phyloP scores from a whole-genome alignment of 768 basidiomycete species.

The Rhodotorula babjevae region DNA sequence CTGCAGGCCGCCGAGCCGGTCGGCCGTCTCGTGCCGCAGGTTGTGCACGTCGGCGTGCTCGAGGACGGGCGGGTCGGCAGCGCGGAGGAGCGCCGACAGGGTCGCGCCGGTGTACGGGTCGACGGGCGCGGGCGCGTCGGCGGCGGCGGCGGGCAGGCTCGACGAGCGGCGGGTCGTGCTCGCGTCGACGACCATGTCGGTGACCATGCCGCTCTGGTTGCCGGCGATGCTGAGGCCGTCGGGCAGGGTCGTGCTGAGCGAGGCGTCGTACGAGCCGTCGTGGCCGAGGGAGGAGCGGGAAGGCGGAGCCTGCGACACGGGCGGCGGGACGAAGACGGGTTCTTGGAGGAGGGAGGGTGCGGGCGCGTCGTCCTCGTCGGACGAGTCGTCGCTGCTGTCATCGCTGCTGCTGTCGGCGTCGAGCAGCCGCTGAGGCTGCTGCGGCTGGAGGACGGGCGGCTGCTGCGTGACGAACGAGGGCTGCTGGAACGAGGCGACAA shows the following conservation, averaged over 20 bases:
- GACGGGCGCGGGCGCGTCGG: conserved; percentile 46
- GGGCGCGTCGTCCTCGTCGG: conserved; percentile 19
- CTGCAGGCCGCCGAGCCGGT: conserved; percentile 65
- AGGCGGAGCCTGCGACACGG: not conserved
- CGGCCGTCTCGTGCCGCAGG: conserved; percentile 46
- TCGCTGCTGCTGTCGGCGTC: conserved; percentile 25
- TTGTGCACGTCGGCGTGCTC: conserved; percentile 46
- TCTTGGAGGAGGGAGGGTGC: not conserved
- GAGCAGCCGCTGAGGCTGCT: conserved; percentile 38
- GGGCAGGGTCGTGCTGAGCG: conserved; percentile 33
- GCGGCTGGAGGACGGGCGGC: conserved; percentile 34
- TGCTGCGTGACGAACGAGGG: conserved; percentile 41
- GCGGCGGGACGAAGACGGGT: not conserved
- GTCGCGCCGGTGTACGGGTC: conserved; percentile 63
- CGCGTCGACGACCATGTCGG: conserved; percentile 37
- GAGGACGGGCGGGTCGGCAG: conserved; percentile 52
- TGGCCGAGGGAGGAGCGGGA: conserved; percentile 33
- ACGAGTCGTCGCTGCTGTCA: conserved; percentile 16
- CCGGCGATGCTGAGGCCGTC: conserved; percentile 47
- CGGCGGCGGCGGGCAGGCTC: not conserved
- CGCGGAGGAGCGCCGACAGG: conserved; percentile 60
- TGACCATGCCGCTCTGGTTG: conserved; percentile 41
- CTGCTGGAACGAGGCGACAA: conserved; percentile 23
- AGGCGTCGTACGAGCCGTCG: conserved; percentile 30
- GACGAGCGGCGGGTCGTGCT: not conserved